Evolutionary conservation across 345 rosid genomes (phyloP).

Genomic region (Rhodomyrtus tomentosa): DNA sequence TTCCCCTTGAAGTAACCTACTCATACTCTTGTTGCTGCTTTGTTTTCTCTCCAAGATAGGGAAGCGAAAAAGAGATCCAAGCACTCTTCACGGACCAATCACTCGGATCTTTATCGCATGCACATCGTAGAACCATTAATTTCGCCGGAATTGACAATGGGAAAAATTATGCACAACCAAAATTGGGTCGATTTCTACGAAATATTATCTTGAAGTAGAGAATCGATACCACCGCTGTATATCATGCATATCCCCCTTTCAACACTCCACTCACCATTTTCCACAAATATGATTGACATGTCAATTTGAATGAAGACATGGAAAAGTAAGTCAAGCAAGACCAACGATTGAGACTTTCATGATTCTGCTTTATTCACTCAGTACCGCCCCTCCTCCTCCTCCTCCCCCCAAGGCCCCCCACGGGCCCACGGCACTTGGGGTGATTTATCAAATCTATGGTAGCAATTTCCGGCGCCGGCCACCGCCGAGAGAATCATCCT

Average conservation of each 20-base stretch:
- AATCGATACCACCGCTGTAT: too few species aligned
- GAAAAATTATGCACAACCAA: not conserved
- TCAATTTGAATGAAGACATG: not conserved
- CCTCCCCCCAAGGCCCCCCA: too few species aligned
- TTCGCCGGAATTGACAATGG: not conserved
- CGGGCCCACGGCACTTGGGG: too few species aligned
- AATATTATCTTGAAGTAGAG: not conserved
- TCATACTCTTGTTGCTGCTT: not conserved
- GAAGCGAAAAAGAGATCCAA: not conserved
- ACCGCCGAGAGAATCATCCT: not conserved
- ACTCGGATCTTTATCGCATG: not conserved
- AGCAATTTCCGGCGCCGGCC: too few species aligned
- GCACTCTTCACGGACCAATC: not conserved
- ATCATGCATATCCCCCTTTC: too few species aligned
- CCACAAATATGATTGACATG: too few species aligned
- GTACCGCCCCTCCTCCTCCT: not conserved
- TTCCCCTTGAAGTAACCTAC: not conserved
- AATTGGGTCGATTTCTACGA: not conserved
- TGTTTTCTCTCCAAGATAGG: not conserved
- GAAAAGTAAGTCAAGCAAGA: not conserved
- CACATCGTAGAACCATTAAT: not conserved
- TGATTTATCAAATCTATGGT: too few species aligned
- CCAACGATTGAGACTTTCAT: rapidly evolving
- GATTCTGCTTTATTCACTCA: not conserved
- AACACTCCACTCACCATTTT: too few species aligned